Evolutionary conservation across 371 early-diverging fungal species (phyloP).

Genomic region (Mortierella sp.): DNA sequence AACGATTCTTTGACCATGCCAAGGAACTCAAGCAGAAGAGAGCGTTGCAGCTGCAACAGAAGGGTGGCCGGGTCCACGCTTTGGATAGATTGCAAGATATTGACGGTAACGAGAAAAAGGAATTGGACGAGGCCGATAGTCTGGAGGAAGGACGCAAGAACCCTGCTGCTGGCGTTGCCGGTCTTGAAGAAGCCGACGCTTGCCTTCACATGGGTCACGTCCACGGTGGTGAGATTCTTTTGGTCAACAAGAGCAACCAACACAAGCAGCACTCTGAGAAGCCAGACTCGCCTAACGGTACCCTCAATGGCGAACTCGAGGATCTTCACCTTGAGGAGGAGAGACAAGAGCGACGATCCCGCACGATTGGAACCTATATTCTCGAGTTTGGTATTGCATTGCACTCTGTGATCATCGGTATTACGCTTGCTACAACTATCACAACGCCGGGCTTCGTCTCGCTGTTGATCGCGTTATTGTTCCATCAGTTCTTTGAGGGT

Average conservation of each 20-base stretch:
- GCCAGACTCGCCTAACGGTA: background rate
- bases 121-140: conserved; percentile 9
- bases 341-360: conserved; percentile 26
- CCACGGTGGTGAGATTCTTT: conserved; percentile 46
- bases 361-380: conserved; percentile 60
- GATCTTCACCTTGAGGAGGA: background rate
- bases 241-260: conserved; percentile 31
- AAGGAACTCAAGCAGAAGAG: background rate
- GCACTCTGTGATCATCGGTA: conserved; percentile 91
- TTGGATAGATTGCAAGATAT: conserved; percentile 15
- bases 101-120: conserved; percentile 10
- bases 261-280: conserved; percentile 9
- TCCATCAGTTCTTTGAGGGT: conserved; percentile 94
- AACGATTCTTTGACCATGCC: conserved; percentile 24
- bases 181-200: conserved; percentile 2
- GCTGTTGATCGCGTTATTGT: conserved; percentile 82
- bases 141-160: conserved; percentile 21
- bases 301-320: background rate
- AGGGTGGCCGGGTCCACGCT: conserved; percentile 12
- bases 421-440: conserved; percentile 78
- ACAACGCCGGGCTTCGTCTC: conserved; percentile 69
- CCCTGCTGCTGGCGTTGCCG: background rate
- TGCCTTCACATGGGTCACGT: conserved; percentile 37
- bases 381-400: conserved; percentile 89
- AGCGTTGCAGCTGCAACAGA: background rate